Evolutionary conservation across 305 asterid species (phyloP), one percentile per base, ranked within the genome.

Genomic region (Solanum hybrid): DNA sequence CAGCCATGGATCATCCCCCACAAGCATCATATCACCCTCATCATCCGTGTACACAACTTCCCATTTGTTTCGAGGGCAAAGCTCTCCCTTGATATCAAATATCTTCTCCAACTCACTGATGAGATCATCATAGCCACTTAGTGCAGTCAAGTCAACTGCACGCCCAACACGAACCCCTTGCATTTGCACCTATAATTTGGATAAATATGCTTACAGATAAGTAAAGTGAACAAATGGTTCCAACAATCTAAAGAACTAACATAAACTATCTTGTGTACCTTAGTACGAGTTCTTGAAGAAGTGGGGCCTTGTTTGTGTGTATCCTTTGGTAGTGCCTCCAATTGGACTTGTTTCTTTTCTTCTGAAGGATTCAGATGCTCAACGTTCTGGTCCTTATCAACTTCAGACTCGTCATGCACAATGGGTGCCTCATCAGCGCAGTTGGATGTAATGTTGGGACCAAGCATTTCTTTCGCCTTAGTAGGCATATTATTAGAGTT

Each of bases 1-100:
- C 99, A 67, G 91, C 98, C 99, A 97, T 33, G 98, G 99, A 90
- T 97, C 98, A 88, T 97, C 98, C 3, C 99, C 99, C 73, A 97
- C 94, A 8, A 97, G 98, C 99, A 97, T 97, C 95, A 94, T 94
- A 88, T 97, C 98, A 11, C 96, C 99, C 89, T 97, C 98, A 11
- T 94, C 93, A 89, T 97, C 98, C 0, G 97, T 94, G 89, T 93
- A 97, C 35, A 95, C 97, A 31, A 97, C 93, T 89, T 94, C 95
- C 98, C 96, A 95, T 92, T 94, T 96, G 92, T 92, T 94, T 87
- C 95, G 89, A 13, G 95, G 93, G 42, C 87, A 84, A 89, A 97
- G 97, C 94, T 97, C 98, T 39, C 99, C 99, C 91, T 94, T 92
- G 16, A 96, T 91, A 74, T 94, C 95, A 57, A 97, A 97, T 94